Percentiles rank a stretch among this genome's conserved stretches.
phyloP scores from a whole-genome alignment of 164 flowering plant species.

The Aristolochia contorta region DNA sequence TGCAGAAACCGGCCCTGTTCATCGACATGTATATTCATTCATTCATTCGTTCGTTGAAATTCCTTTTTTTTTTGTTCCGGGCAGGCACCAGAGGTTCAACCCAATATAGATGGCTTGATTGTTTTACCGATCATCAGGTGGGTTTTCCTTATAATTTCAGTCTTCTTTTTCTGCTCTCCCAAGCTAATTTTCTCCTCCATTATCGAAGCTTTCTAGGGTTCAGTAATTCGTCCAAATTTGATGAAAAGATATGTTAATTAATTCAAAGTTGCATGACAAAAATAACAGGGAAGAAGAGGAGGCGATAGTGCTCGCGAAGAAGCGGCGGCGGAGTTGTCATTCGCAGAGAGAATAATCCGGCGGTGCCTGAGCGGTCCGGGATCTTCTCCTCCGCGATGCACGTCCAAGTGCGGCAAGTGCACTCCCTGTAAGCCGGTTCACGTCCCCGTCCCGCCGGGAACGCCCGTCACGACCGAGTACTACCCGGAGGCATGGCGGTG shows the following conservation, averaged over 20 bases:
- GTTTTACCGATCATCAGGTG: slow-evolving; percentile 10
- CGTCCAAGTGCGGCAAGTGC: slow-evolving; percentile 52
- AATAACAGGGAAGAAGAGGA: slow-evolving; percentile 7
- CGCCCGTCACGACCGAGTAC: slow-evolving; percentile 57
- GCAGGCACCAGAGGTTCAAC: slow-evolving; percentile 8
- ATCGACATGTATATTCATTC: no score
- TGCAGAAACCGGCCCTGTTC: no score
- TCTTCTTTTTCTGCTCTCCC: not conserved
- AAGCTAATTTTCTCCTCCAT: not conserved
- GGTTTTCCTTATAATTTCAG: not conserved
- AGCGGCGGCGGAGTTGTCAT: no score
- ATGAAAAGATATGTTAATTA: no score
- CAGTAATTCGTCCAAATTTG: no score
- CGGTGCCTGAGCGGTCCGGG: slow-evolving; percentile 45
- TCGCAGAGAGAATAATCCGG: no score
- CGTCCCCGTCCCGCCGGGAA: slow-evolving; percentile 67
- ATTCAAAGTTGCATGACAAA: not conserved
- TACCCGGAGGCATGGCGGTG: slow-evolving; percentile 83
- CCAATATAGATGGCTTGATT: slow-evolving; percentile 1
- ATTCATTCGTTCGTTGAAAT: no score
- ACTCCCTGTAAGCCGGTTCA: slow-evolving; percentile 69
- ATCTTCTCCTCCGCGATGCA: slow-evolving; percentile 60
- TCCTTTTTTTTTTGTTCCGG: not conserved
- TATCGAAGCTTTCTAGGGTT: no score
- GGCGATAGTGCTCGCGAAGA: no score